phyloP scores from a whole-genome alignment of 2,329 filamentous ascomycete species.

The Septoria linicola region DNA sequence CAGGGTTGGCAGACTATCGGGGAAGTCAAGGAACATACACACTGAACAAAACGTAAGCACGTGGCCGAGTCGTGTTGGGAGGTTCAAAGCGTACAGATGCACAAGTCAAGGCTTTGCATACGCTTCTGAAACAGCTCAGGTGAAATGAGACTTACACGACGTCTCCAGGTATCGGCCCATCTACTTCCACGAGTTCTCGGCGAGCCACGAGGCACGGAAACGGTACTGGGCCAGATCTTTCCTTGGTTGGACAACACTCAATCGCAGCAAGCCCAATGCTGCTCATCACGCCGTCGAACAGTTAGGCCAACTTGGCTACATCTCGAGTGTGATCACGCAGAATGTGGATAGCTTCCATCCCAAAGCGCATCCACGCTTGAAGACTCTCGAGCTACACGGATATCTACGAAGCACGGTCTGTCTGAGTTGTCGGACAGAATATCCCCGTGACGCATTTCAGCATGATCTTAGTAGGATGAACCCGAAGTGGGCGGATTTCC shows the following conservation, averaged over 20 bases:
- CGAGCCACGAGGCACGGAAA: conserved; percentile 79
- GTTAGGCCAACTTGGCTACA: conserved; percentile 68
- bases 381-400: conserved; percentile 85
- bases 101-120: neutral
- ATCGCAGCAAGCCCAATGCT: conserved; percentile 74
- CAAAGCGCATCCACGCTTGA: conserved; percentile 68
- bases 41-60: conserved; percentile 66
- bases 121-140: neutral
- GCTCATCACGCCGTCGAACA: conserved; percentile 75
- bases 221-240: conserved; percentile 96
- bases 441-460: conserved; percentile 74
- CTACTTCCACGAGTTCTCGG: conserved; percentile 86
- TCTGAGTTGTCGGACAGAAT: conserved; percentile 70
- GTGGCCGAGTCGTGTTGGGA: neutral
- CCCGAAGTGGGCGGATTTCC: conserved; percentile 77
- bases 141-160: conserved; percentile 6
- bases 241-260: conserved; percentile 81
- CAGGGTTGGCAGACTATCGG: conserved; percentile 88
- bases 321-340: conserved; percentile 82
- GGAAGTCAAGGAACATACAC: conserved; percentile 89
- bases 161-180: conserved; percentile 69
- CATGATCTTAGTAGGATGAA: conserved; percentile 73
- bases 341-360: conserved; percentile 96
- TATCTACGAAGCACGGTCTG: conserved; percentile 82
- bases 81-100: neutral